These are phyloP conservation scores for Boeremia lycopersici DNA, from an alignment of 2,329 filamentous ascomycete genomes.

Conservation along the genomic window DNA sequence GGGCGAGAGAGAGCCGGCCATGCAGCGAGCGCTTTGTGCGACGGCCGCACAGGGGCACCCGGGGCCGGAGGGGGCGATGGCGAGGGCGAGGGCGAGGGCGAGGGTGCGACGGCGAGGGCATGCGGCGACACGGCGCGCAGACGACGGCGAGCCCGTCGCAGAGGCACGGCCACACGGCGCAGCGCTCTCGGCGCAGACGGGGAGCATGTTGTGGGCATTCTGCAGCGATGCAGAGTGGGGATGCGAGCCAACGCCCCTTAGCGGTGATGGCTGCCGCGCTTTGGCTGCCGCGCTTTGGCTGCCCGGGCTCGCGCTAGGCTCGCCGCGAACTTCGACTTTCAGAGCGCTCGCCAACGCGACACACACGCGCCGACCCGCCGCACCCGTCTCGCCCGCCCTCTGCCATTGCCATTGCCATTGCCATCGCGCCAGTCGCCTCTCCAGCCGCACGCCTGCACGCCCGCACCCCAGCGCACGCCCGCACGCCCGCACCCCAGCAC, in stretches of 20 bases:
- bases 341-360: neutral
- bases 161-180: neutral
- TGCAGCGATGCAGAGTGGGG: neutral
- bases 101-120: too few relatives aligned
- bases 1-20: slow-evolving; percentile 4
- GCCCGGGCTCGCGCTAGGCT: slow-evolving; percentile 1
- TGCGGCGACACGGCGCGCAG: too few relatives aligned
- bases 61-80: too few relatives aligned
- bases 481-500: neutral
- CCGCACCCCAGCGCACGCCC: neutral
- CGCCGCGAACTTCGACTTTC: slow-evolving; percentile 7
- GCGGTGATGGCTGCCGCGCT: neutral
- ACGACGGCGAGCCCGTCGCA: neutral
- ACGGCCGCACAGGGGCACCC: slow-evolving; percentile 1
- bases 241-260: neutral
- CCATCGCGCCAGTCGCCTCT: neutral
- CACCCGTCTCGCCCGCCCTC: neutral
- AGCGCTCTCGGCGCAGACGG: neutral
- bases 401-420: neutral
- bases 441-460: neutral
- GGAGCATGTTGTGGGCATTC: neutral
- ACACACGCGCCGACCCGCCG: neutral
- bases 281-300: neutral
- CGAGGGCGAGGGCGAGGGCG: too few relatives aligned
- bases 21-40: slow-evolving; percentile 3